Conservation (phyloP, 2,329 filamentous ascomycete genomes). For the Fonsecaea pugnacius region DNA sequence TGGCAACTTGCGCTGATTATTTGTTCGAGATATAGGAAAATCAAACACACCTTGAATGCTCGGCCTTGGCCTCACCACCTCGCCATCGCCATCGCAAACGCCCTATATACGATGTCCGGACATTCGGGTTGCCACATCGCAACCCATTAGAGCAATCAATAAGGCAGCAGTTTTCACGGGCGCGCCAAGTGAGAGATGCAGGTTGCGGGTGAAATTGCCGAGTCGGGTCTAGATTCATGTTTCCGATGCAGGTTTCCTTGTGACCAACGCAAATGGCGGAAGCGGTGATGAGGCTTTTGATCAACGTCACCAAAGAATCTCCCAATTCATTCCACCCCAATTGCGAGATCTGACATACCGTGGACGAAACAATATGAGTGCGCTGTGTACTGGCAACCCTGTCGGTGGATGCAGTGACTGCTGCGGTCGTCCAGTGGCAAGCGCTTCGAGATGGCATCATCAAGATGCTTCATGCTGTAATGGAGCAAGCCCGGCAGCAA, state of each 20-base stretch:
- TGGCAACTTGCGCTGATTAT: neutral
- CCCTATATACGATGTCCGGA: no score
- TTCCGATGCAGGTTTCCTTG: no score
- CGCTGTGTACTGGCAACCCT: neutral
- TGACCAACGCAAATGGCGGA: no score
- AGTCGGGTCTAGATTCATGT: conserved; percentile 7
- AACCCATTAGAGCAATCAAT: no score
- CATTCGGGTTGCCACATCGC: no score
- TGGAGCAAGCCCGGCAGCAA: neutral
- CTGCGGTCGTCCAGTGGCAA: neutral
- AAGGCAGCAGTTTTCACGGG: neutral
- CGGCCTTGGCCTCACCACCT: no score
- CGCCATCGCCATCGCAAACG: no score
- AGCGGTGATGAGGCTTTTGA: neutral
- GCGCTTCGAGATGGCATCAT: neutral
- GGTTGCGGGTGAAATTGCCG: conserved; percentile 16
- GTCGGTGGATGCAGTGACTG: neutral
- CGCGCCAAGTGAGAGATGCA: conserved; percentile 8
- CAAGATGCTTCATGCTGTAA: neutral
- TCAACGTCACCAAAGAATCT: neutral
- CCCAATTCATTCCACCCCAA: neutral
- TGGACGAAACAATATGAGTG: neutral
- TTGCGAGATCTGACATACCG: neutral
- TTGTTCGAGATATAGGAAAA: no score
- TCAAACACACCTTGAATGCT: no score